Evolutionary conservation across 371 early-diverging fungal species (phyloP).

Genomic region (Dinochytrium kinnereticum): DNA sequence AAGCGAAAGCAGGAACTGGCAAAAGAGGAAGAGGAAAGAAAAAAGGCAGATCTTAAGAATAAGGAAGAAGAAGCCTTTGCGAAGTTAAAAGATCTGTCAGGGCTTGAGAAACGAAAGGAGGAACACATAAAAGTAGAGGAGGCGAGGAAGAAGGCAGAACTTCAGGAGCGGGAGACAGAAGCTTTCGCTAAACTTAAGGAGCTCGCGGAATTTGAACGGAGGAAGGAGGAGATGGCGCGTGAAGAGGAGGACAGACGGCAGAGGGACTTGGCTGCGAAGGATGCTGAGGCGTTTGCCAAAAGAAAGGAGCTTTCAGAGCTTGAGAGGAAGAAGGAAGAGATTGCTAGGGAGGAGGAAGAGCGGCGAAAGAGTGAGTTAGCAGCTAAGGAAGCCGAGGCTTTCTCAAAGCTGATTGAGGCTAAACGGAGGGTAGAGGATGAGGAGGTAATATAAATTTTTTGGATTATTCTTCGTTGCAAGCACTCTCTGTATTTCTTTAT

Average conservation of each 20-base stretch:
- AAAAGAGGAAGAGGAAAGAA: not conserved
- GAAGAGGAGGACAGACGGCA: not conserved
- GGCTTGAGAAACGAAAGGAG: slow-evolving; percentile 20
- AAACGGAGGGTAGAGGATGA: not conserved
- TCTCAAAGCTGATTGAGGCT: slow-evolving; percentile 5
- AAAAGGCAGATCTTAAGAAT: not conserved
- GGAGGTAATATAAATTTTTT: slow-evolving; percentile 1
- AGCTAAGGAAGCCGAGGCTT: slow-evolving; percentile 12
- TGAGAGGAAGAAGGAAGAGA: not conserved
- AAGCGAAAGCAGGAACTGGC: slow-evolving; percentile 10
- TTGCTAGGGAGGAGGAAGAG: slow-evolving; percentile 2
- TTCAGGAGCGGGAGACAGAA: slow-evolving; percentile 14
- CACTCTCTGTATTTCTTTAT: not conserved
- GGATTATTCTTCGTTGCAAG: not conserved
- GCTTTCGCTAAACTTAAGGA: slow-evolving; percentile 24
- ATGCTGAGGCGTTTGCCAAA: slow-evolving; percentile 8
- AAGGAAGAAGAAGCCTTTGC: slow-evolving; percentile 28
- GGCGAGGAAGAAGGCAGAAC: not conserved
- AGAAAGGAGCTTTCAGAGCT: not conserved
- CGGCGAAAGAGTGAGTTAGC: not conserved
- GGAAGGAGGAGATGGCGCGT: not conserved
- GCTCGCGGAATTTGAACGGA: not conserved
- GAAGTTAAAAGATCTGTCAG: slow-evolving; percentile 12
- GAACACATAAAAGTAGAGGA: slow-evolving; percentile 6
- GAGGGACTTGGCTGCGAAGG: not conserved